phyloP scores from a whole-genome alignment of 2,329 filamentous ascomycete genomes.

The Thelonectria blattea region DNA sequence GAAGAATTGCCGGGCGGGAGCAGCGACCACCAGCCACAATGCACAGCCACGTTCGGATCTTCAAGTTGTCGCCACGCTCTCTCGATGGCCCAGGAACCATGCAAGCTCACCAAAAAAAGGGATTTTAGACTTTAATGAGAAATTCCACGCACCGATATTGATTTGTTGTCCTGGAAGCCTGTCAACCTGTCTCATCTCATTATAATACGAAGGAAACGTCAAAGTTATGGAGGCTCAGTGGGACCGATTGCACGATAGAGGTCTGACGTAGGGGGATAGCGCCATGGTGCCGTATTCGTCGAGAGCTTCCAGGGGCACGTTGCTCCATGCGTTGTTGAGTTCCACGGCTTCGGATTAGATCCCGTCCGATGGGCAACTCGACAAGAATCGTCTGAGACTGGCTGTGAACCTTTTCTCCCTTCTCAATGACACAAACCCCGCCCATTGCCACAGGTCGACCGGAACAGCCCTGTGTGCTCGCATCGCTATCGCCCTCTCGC shows the following conservation, averaged over 20 bases:
- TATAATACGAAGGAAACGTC: no score
- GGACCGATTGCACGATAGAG: not conserved
- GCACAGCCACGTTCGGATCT: not conserved
- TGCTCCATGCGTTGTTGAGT: not conserved
- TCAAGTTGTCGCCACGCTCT: not conserved
- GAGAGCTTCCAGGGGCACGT: conserved; percentile 1
- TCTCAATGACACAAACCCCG: not conserved
- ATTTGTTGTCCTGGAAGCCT: no score
- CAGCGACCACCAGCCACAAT: not conserved
- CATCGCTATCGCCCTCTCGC: not conserved
- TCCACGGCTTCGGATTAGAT: conserved; percentile 2
- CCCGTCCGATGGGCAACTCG: not conserved
- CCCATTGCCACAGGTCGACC: not conserved
- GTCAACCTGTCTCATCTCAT: no score
- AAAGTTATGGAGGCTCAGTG: not conserved
- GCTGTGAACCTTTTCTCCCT: not conserved
- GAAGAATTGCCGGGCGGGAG: conserved; percentile 20
- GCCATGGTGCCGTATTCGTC: conserved; percentile 10
- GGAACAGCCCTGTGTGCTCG: not conserved
- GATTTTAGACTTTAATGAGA: no score
- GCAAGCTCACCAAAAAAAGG: no score
- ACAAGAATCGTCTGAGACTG: not conserved
- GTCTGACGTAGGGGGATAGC: not conserved
- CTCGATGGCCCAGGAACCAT: no score
- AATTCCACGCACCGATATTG: no score